A percentile compares a stretch with the other conserved stretches of the same genome.
Conservation (phyloP, 371 early-diverging fungal species). For the Quaeritorhiza haematococci region DNA sequence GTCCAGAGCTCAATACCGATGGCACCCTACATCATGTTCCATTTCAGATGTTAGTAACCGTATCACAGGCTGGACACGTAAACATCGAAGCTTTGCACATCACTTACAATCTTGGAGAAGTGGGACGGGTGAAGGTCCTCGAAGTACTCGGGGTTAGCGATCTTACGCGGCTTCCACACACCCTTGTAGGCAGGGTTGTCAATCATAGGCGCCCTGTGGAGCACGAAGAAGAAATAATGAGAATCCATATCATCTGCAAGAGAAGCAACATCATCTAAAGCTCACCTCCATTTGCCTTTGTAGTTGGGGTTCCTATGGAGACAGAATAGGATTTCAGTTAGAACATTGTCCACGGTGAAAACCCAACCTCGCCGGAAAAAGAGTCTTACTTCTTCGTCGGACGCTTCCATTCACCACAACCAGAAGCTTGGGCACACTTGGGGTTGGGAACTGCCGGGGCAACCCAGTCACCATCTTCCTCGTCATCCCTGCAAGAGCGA, state of each 20-base stretch:
- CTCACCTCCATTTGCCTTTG: conserved; percentile 56
- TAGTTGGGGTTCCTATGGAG: conserved; percentile 90
- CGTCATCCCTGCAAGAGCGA: conserved; percentile 45
- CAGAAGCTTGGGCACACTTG: conserved; percentile 75
- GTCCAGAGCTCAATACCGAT: conserved; percentile 96
- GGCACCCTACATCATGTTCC: conserved; percentile 42
- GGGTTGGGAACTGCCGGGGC: conserved; percentile 66
- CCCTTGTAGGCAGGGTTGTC: conserved; percentile 95
- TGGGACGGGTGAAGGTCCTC: conserved; percentile 72
- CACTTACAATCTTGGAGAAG: conserved; percentile 62
- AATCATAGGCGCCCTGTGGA: conserved; percentile 81
- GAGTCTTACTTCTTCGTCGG: conserved; percentile 77
- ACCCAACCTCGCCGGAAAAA: no score
- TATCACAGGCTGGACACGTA: background rate
- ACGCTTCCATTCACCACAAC: conserved; percentile 89
- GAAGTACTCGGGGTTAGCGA: conserved; percentile 88
- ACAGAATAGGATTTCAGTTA: no score
- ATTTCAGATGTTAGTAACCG: no score
- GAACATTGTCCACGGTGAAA: no score
- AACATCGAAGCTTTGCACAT: no score
- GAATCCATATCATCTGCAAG: background rate
- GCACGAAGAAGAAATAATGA: background rate
- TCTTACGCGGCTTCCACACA: conserved; percentile 81
- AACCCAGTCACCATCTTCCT: conserved; percentile 74
- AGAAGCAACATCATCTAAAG: background rate